Evolutionary conservation across 108 stramenopile species (phyloP).

Genomic region (Skeletonema grethae): DNA sequence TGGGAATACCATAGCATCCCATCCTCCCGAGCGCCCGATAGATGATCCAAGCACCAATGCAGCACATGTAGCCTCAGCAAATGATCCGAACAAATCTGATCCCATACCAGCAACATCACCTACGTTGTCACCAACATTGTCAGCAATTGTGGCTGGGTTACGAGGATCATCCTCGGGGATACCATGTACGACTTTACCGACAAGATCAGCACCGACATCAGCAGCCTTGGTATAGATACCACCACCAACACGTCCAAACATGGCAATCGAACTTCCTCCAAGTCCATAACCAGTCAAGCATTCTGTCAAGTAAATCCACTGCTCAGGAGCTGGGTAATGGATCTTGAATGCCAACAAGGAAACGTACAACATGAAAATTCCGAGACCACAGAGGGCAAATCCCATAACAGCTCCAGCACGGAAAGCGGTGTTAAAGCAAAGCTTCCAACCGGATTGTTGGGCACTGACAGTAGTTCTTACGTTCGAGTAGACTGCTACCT

Average conservation of each 20-base stretch:
- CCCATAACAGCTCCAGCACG: constrained; percentile 98
- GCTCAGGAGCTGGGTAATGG: constrained; percentile 73
- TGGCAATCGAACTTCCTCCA: constrained; percentile 97
- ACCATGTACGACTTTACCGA: constrained; percentile 98
- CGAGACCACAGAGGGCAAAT: constrained; percentile 94
- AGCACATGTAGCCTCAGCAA: constrained; percentile 97
- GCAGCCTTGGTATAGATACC: constrained; percentile 99
- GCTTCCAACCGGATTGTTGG: constrained; percentile 84
- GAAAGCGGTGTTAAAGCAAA: constrained; percentile 96
- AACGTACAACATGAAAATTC: constrained; percentile 89
- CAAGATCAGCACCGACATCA: constrained; percentile 99
- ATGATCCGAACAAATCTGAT: constrained; percentile 97
- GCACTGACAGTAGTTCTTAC: constrained; percentile 95
- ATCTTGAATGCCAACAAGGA: constrained; percentile 78
- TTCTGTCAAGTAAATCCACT: constrained; percentile 94
- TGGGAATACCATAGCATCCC: constrained; percentile 98
- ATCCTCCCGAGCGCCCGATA: constrained; percentile 81
- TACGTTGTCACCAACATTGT: constrained; percentile 99
- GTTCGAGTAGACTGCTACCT: constrained; percentile 96
- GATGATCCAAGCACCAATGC: constrained; percentile 93
- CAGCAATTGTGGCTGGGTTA: constrained; percentile 99
- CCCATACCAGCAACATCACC: constrained; percentile 99
- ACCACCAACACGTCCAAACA: constrained; percentile 99
- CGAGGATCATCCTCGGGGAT: constrained; percentile 99
- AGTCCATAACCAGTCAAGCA: constrained; percentile 96